Evolutionary conservation across 345 rosid species (phyloP), one percentile per base, ranked within the genome.

Genomic region (Eucalyptus globulus): DNA sequence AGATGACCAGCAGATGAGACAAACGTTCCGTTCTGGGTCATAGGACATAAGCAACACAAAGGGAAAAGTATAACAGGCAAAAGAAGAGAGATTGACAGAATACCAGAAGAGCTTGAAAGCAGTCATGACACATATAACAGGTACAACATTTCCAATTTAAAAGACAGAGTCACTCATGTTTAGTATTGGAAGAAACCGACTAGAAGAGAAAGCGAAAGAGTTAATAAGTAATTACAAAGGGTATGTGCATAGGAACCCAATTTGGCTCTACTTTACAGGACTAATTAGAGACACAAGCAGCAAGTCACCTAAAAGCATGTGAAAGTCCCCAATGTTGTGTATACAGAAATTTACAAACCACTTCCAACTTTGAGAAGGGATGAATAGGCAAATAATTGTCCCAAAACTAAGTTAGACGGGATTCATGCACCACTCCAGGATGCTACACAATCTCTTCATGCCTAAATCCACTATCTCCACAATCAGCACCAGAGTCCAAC

Each of bases 401-500:
- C 92, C 94, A 89, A 49, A 86, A 87, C 91, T 89, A 92, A 86
- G 95, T 94, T 92, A 94, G 92, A 81, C 88, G 24, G 89, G 88
- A 91, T 93, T 90, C 92, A 90, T 22, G 87, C 56, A 51, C 56
- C 87, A 86, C 45, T 86, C 91, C 89, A 16, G 58, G 90, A 89
- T 91, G 88, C 88, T 91, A 88, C 56, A 86, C 87, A 34, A 86
- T 88, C 87, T 87, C 89, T 91, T 95, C 97, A 54, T 95, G 97
- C 92, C 96, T 92, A 94, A 95, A 97, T 91, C 94, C 99, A 93
- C 91, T 93, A 90, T 97, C 99, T 91, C 95, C 98, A 87, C 97
- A 95, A 89, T 97, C 99, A 29, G 96, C 93, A 92, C 95, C 91
- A 65, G 97, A 91, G 93, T 97, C 99, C 92, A 97, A 92, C 80